phyloP scores from a whole-genome alignment of 2,329 filamentous ascomycete species.

The Nannizziopsis barbatae region DNA sequence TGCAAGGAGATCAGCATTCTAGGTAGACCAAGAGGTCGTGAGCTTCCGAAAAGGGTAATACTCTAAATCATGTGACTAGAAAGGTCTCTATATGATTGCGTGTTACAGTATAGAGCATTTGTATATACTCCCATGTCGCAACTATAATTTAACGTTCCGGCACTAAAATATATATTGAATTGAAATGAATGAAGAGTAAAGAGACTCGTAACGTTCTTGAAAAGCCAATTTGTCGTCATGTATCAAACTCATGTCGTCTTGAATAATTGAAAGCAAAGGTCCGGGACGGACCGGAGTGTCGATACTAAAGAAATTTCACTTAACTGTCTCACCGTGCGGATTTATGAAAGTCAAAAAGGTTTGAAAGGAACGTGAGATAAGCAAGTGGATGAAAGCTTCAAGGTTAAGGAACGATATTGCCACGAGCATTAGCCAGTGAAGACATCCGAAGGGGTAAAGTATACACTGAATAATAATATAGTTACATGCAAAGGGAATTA shows the following conservation, averaged over 20 bases:
- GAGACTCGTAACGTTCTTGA: background rate
- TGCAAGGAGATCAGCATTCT: background rate
- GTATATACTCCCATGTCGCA: background rate
- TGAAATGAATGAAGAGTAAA: background rate
- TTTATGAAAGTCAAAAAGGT: background rate
- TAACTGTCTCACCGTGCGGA: background rate
- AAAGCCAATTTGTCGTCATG: background rate
- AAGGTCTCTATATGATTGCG: background rate
- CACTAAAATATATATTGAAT: background rate
- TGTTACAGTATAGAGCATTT: background rate
- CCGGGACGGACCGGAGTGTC: background rate
- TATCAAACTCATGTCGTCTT: background rate
- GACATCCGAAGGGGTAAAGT: background rate
- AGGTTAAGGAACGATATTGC: background rate
- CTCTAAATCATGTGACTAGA: conserved; percentile 1
- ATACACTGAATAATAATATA: conserved; percentile 12
- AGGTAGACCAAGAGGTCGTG: background rate
- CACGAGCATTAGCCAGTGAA: background rate
- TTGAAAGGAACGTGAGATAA: background rate
- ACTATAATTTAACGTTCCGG: background rate
- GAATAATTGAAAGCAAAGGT: background rate
- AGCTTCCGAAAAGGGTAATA: background rate
- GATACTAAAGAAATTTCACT: background rate
- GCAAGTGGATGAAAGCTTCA: background rate
- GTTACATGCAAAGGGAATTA: conserved; percentile 1